Percentiles rank a stretch among this genome's conserved stretches.
phyloP scores from a whole-genome alignment of 208 protist genomes.

The Trypanosoma melophagium region DNA sequence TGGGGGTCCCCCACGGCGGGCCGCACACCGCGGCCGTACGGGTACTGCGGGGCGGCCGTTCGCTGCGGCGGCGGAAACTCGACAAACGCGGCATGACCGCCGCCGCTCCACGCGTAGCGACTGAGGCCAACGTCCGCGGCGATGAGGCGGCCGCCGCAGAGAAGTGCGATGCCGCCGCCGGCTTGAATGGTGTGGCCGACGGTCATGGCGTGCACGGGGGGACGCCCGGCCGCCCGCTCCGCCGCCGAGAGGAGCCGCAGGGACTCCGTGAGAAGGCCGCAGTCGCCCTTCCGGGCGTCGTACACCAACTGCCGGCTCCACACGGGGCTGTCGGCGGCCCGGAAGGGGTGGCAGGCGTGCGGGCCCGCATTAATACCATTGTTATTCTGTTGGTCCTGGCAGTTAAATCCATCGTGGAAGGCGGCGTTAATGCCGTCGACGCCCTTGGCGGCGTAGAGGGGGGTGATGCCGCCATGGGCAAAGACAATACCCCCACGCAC shows the following conservation, averaged over 20 bases:
- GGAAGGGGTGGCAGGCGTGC: conserved; percentile 20
- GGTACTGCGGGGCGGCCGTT: conserved; percentile 12
- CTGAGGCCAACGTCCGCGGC: conserved; percentile 37
- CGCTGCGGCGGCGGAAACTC: conserved; percentile 16
- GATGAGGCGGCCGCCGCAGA: conserved; percentile 37
- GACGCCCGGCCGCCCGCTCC: conserved; percentile 19
- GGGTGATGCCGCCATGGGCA: conserved; percentile 59
- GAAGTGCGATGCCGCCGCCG: conserved; percentile 14
- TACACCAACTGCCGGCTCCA: conserved; percentile 35
- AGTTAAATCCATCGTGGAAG: conserved; percentile 14
- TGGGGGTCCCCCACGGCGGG: not conserved
- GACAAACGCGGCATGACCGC: conserved; percentile 20
- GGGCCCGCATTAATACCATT: not conserved
- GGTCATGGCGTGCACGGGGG: conserved; percentile 44
- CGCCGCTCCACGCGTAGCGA: conserved; percentile 18
- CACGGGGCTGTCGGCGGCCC: conserved; percentile 30
- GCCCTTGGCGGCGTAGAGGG: conserved; percentile 27
- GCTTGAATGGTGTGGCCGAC: conserved; percentile 53
- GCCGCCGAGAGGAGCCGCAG: conserved; percentile 32
- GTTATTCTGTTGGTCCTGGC: not conserved
- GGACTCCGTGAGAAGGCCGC: conserved; percentile 31
- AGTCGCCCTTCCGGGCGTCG: conserved; percentile 31
- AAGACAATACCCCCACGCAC: conserved; percentile 45
- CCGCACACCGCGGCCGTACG: not conserved
- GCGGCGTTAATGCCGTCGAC: conserved; percentile 35